Evolutionary conservation across 306 rosid species (phyloP).

Genomic region (Quercus berberidifolia): DNA sequence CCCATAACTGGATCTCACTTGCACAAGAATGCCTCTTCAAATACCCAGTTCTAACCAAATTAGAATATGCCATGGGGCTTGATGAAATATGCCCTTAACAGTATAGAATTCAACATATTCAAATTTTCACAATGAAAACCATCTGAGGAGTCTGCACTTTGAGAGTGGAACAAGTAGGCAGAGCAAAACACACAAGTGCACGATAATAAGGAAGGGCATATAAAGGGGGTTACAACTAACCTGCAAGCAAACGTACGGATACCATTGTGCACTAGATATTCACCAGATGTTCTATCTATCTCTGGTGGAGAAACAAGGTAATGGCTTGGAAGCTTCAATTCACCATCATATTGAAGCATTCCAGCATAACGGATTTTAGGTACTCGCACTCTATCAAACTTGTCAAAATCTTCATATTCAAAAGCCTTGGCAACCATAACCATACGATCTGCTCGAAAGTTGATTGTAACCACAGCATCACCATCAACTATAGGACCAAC

Average conservation of each 20-base stretch:
- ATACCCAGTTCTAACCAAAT: not conserved
- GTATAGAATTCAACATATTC: not conserved
- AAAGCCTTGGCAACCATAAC: constrained; percentile 92
- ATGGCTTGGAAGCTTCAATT: constrained; percentile 83
- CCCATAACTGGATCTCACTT: not conserved
- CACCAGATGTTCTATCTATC: constrained; percentile 98
- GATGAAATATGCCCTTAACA: not conserved
- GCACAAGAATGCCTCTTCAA: not conserved
- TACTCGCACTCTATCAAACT: constrained; percentile 78
- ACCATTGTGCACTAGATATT: constrained; percentile 87
- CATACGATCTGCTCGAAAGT: constrained; percentile 98
- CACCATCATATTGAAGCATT: constrained; percentile 98
- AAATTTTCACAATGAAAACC: not conserved
- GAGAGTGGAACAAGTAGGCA: not conserved
- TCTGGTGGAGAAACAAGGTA: constrained; percentile 97
- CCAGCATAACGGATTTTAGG: constrained; percentile 96
- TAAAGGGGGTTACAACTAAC: constrained; percentile 25
- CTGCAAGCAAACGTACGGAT: constrained; percentile 95
- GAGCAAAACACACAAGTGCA: not conserved
- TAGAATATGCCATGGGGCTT: not conserved
- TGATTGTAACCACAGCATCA: constrained; percentile 94
- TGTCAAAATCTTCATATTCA: constrained; percentile 85
- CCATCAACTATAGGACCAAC: constrained; percentile 97
- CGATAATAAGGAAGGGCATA: not conserved
- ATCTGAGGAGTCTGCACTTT: not conserved